Evolutionary conservation across 257 asterid genomes (phyloP).

Genomic region (Scutellaria baicalensis): DNA sequence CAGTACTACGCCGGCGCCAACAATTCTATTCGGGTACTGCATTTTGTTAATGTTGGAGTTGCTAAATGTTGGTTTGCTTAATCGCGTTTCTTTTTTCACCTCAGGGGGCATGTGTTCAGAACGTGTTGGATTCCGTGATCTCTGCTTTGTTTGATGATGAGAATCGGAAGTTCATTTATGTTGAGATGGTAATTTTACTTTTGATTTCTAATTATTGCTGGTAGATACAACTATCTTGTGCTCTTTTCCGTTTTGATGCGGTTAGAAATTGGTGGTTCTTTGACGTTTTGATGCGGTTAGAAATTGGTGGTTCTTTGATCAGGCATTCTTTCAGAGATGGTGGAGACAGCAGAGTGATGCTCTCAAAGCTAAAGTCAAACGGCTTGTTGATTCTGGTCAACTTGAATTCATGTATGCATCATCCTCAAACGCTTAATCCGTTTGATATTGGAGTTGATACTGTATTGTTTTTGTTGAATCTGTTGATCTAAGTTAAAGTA

Average conservation of each 20-base stretch:
- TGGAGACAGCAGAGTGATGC: slow-evolving; percentile 66
- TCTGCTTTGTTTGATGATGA: slow-evolving; percentile 55
- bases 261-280: too few relatives aligned
- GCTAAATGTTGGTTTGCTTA: background rate
- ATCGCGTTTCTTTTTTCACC: background rate
- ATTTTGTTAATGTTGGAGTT: background rate
- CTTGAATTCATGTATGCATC: slow-evolving; percentile 62
- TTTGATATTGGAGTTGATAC: background rate
- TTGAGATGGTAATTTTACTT: slow-evolving; percentile 51
- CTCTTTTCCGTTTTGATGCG: background rate
- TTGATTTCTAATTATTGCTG: background rate
- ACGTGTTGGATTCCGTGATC: slow-evolving; percentile 67
- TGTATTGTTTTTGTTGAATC: background rate
- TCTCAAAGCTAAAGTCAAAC: slow-evolving; percentile 53
- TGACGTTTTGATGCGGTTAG: background rate
- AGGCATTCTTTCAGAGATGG: slow-evolving; percentile 86
- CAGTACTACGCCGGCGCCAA: slow-evolving; percentile 75
- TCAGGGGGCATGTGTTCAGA: slow-evolving; percentile 82
- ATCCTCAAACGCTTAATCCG: background rate
- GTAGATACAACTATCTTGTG: background rate
- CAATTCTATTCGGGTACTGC: slow-evolving; percentile 55
- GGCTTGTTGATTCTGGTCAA: slow-evolving; percentile 63
- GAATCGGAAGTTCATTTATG: slow-evolving; percentile 69
- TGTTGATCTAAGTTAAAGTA: background rate
- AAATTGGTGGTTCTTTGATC: slow-evolving; percentile 3